Evolutionary conservation across 345 rosid genomes (phyloP), one percentile per base, ranked within the genome.

Genomic region (Eucalyptus coolabah): DNA sequence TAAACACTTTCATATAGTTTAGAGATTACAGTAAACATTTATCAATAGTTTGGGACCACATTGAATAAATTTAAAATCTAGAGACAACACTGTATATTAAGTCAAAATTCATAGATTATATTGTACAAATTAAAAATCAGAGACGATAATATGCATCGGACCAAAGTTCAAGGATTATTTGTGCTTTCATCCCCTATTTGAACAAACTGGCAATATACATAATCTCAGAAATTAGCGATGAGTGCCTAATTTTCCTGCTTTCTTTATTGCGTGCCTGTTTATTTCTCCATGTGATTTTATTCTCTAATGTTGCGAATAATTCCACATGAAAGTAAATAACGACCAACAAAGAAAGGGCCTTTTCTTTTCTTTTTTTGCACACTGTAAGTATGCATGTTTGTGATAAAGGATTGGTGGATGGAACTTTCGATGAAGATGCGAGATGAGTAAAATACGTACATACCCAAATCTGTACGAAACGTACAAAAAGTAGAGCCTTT

Each of bases 11-110:
- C 21, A 15, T 16, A 65, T 65, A n/a, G 0, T 65, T 65, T 65
- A 65, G 1, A 11, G 19, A 65, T 15, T 8, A n/a, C 1, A 4
- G 0, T 8, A 5, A n/a, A 16, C 6, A n/a, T 28, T 12, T 6
- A 28, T 6, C 1, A 6, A 65, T 65, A 15, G 10, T 65, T n/a
- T n/a, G 5, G 37, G 6, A 65, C 1, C 2, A n/a, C 15, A n/a
- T 14, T 3, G 21, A 65, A 16, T 18, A 65, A 7, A n/a, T 65
- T n/a, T 30, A n/a, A 8, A 65, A 3, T 65, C 1, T n/a, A 15
- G 1, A 1, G 6, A 65, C 6, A 0, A 15, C 1, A 3, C 0
- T n/a, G 0, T 1, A n/a, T 8, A 8, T 65, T n/a, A 65, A n/a
- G 11, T 0, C 6, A n/a, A 14, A n/a, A 65, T 16, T n/a, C 11